Percentiles rank a stretch among this genome's conserved stretches.
Conservation (phyloP, 1,284 basidiomycete genomes). For the Melampsora occidentalis region DNA sequence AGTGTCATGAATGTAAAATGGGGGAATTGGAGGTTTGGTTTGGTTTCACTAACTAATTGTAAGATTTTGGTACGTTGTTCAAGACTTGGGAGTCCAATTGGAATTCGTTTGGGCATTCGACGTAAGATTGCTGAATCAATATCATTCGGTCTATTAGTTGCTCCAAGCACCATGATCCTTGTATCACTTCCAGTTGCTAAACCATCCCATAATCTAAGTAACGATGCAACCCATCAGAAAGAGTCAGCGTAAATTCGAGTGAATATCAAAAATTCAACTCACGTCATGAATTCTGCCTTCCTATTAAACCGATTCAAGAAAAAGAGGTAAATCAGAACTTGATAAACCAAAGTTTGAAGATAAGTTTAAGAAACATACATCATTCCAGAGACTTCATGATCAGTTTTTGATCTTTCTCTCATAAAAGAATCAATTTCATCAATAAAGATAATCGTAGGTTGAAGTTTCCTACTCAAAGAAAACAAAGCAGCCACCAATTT, state of each 20-base stretch:
- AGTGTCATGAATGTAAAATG: not conserved
- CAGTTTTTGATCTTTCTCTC: conserved; percentile 75
- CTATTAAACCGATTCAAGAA: not conserved
- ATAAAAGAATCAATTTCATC: conserved; percentile 86
- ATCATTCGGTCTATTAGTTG: conserved; percentile 90
- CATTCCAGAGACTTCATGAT: conserved; percentile 98
- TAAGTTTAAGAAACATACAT: conserved; percentile 58
- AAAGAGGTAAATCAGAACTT: not conserved
- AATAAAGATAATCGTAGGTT: conserved; percentile 75
- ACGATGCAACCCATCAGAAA: not conserved
- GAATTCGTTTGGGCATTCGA: conserved; percentile 97
- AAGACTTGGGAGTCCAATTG: conserved; percentile 74
- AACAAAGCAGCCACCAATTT: conserved; percentile 83
- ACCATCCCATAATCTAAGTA: conserved; percentile 85
- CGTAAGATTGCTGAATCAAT: conserved; percentile 94
- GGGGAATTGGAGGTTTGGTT: not conserved
- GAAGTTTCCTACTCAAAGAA: conserved; percentile 69
- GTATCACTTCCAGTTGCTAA: conserved; percentile 69
- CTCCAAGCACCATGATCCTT: conserved; percentile 88
- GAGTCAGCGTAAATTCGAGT: not conserved
- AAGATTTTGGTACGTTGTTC: conserved; percentile 86
- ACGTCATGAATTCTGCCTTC: conserved; percentile 99
- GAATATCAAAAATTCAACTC: conserved; percentile 53
- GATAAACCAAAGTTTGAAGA: not conserved
- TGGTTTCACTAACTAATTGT: conserved; percentile 63